These are phyloP conservation scores for Retiboletus flavoniger DNA, from an alignment of 1,284 basidiomycete genomes.

Conservation along the genomic window DNA sequence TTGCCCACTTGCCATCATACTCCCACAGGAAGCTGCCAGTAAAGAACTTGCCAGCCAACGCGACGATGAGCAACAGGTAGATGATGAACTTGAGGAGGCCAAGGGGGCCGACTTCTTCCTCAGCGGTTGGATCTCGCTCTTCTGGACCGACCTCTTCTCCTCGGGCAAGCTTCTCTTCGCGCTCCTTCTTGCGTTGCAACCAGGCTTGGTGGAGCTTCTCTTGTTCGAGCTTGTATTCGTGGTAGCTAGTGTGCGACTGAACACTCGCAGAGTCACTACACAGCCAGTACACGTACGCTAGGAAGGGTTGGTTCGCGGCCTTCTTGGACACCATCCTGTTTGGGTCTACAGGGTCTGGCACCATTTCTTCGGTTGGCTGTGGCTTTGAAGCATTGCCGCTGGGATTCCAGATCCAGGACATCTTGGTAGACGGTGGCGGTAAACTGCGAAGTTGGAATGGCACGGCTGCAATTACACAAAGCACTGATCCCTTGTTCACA, in stretches of 20 bases:
- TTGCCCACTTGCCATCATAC: constrained; percentile 58
- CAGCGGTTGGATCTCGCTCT: constrained; percentile 68
- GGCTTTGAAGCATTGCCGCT: constrained; percentile 22
- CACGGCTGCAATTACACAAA: constrained; percentile 7
- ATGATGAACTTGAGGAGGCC: constrained; percentile 70
- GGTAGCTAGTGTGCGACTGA: constrained; percentile 49
- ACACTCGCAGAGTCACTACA: constrained; percentile 6
- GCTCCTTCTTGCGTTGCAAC: constrained; percentile 66
- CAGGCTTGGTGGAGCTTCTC: constrained; percentile 63
- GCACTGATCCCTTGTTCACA: not conserved
- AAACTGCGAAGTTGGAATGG: not conserved
- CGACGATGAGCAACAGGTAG: constrained; percentile 49
- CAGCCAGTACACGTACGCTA: constrained; percentile 56
- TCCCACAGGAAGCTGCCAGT: constrained; percentile 82
- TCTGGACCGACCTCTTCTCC: constrained; percentile 72
- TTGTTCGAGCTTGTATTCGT: constrained; percentile 63
- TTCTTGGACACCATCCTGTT: constrained; percentile 72
- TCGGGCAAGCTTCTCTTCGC: constrained; percentile 67
- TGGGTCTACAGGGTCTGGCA: constrained; percentile 54
- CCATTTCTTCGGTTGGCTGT: constrained; percentile 30
- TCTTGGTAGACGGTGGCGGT: constrained; percentile 6
- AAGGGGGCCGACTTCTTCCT: constrained; percentile 60
- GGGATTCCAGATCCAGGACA: constrained; percentile 36
- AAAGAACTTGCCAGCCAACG: constrained; percentile 74
- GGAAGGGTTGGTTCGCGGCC: constrained; percentile 76